phyloP scores from a whole-genome alignment of 495 filamentous ascomycete genomes.

The Recurvomyces mirabilis region DNA sequence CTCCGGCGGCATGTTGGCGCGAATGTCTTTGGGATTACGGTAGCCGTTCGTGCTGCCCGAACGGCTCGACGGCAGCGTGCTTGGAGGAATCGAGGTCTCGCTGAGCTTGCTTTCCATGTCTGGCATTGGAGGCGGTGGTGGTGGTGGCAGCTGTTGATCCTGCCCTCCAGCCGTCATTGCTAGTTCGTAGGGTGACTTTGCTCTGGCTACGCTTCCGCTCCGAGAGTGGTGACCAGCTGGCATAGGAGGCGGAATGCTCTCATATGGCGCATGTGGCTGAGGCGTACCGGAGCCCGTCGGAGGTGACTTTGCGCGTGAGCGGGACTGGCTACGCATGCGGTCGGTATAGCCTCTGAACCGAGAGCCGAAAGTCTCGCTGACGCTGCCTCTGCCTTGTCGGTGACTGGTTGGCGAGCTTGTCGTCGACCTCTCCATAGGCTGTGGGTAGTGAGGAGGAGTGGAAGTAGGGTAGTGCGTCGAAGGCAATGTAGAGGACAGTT shows the following conservation, averaged over 20 bases:
- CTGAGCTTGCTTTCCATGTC: background rate
- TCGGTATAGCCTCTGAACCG: constrained; percentile 29
- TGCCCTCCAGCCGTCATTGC: constrained; percentile 17
- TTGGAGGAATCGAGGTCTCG: constrained; percentile 15
- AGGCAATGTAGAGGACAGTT: constrained; percentile 6
- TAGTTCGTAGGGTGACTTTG: constrained; percentile 22
- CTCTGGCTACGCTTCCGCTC: constrained; percentile 14
- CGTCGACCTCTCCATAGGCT: constrained; percentile 18
- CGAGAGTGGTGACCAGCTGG: constrained; percentile 20
- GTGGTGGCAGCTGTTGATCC: constrained; percentile 15
- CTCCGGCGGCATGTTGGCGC: constrained; percentile 34
- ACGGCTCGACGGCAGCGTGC: constrained; percentile 7
- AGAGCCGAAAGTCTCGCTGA: constrained; percentile 31
- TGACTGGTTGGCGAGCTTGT: constrained; percentile 23
- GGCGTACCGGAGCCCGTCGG: constrained; percentile 16
- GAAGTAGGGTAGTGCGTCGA: constrained; percentile 3
- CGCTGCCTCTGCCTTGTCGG: constrained; percentile 29
- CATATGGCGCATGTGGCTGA: constrained; percentile 23
- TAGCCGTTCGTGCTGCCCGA: constrained; percentile 24
- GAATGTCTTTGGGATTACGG: constrained; percentile 32
- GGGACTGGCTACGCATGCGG: constrained; percentile 31
- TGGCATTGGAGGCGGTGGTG: constrained; percentile 16
- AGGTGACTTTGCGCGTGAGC: constrained; percentile 29
- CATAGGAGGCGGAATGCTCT: constrained; percentile 28
- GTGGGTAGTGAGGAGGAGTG: constrained; percentile 4